phyloP scores from a whole-genome alignment of 352 stramenopile species.

The Blastocystis hominis region DNA sequence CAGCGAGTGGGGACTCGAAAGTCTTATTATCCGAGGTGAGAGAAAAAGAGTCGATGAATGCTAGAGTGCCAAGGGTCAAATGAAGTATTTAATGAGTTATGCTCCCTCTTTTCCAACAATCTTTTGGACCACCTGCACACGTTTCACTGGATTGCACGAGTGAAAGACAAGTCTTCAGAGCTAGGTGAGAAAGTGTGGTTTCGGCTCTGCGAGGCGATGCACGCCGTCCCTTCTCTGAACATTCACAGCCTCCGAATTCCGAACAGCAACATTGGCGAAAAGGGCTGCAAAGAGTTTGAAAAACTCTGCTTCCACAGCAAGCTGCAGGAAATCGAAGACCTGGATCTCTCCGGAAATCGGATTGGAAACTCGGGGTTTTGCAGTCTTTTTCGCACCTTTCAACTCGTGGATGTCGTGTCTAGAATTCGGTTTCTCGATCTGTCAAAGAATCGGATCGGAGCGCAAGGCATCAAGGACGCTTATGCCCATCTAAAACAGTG shows the following conservation, averaged over 20 bases:
- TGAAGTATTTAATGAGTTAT: background rate
- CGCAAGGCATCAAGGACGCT: background rate
- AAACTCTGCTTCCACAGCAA: slow-evolving; percentile 21
- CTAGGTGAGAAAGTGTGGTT: slow-evolving; percentile 24
- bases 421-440: background rate
- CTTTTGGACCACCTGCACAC: background rate
- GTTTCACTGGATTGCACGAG: slow-evolving; percentile 41
- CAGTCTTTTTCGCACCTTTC: background rate
- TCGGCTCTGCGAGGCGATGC: slow-evolving; percentile 15
- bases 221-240: background rate
- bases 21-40: background rate
- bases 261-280: slow-evolving; percentile 40
- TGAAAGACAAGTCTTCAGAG: slow-evolving; percentile 3
- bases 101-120: background rate
- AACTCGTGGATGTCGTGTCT: background rate
- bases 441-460: slow-evolving; percentile 6
- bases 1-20: slow-evolving; percentile 22
- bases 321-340: background rate
- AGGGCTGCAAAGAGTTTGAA: slow-evolving; percentile 21
- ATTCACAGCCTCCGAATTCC: slow-evolving; percentile 11
- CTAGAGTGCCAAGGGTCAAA: slow-evolving; percentile 26
- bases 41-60: background rate
- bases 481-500: background rate
- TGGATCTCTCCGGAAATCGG: slow-evolving; percentile 2
- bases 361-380: background rate